phyloP scores from a whole-genome alignment of 2,329 filamentous ascomycete species.

The Aspergillus sp. region DNA sequence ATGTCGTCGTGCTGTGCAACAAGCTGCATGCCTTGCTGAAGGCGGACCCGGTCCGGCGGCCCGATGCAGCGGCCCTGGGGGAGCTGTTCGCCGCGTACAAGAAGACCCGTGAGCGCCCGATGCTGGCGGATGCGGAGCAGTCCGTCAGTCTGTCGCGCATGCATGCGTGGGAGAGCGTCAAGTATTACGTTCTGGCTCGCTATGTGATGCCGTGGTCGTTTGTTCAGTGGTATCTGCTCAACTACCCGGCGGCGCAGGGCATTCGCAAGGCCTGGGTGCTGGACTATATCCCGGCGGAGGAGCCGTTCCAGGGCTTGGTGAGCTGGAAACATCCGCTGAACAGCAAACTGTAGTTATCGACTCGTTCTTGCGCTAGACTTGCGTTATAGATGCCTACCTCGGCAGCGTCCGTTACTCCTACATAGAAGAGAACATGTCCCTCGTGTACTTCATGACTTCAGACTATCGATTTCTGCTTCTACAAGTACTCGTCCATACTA shows the following conservation, averaged over 20 bases:
- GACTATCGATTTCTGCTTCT: too few species aligned
- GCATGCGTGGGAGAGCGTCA: background rate
- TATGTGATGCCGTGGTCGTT: background rate
- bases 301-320: background rate
- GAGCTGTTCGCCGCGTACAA: slow-evolving; percentile 5
- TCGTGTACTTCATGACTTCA: too few species aligned
- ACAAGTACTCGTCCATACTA: too few species aligned
- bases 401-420: too few species aligned
- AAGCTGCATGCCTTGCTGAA: slow-evolving; percentile 5
- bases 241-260: background rate
- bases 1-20: slow-evolving; percentile 21
- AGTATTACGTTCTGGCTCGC: background rate
- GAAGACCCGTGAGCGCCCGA: background rate
- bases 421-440: too few species aligned
- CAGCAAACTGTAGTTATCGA: too few species aligned
- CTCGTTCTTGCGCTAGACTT: too few species aligned
- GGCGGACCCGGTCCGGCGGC: background rate
- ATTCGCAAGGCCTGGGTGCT: background rate
- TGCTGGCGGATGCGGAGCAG: background rate
- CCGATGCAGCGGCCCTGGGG: background rate
- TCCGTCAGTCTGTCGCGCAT: background rate
- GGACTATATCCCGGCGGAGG: background rate
- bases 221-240: background rate
- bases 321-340: too few species aligned
- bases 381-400: too few species aligned